Conservation (phyloP, 176 grass and related monocot species). For the Pontederia crassipes region DNA sequence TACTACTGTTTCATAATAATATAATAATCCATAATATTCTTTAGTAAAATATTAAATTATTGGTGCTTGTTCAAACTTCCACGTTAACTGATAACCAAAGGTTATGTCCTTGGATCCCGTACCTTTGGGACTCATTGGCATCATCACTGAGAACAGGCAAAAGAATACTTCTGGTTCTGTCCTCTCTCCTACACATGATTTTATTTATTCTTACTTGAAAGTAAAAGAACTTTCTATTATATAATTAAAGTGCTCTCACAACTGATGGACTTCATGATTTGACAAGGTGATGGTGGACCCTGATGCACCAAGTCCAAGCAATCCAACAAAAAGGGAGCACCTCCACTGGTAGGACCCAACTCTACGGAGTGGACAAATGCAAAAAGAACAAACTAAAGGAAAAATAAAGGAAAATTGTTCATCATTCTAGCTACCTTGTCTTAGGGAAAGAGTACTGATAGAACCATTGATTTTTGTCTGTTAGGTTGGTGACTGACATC, state of each 20-base stretch:
- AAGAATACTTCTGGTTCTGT: no score
- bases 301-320: conserved; percentile 96
- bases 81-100: no score
- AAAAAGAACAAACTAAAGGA: neutral
- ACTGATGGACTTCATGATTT: conserved; percentile 6
- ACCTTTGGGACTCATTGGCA: no score
- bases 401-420: neutral
- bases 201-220: neutral
- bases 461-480: neutral
- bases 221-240: conserved; percentile 10
- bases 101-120: no score
- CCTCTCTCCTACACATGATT: no score
- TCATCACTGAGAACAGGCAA: no score
- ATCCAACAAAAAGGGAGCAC: conserved; percentile 89
- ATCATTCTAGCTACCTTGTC: neutral
- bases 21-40: no score
- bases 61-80: no score
- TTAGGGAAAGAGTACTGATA: neutral
- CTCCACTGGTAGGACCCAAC: conserved; percentile 61
- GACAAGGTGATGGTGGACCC: conserved; percentile 95
- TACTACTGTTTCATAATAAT: no score
- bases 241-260: conserved; percentile 24
- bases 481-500: conserved; percentile 97
- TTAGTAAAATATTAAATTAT: no score
- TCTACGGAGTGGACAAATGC: neutral